phyloP scores from a whole-genome alignment of 2,329 filamentous ascomycete genomes.

The Trichoderma cornu-damae region DNA sequence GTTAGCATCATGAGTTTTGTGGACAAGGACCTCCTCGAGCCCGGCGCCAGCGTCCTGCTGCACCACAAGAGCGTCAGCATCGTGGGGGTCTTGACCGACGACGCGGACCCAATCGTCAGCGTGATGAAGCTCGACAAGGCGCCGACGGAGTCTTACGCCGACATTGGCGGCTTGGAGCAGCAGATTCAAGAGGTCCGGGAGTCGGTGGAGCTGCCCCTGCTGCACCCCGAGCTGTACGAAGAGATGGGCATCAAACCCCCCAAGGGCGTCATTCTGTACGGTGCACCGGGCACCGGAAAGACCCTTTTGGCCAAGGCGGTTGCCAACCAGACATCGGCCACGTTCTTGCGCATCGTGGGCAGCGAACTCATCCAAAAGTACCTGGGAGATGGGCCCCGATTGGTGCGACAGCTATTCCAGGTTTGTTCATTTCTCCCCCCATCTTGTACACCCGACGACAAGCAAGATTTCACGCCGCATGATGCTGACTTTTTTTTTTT shows the following conservation, averaged over 20 bases:
- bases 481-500: no score
- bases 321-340: slow-evolving; percentile 97
- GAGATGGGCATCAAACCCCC: slow-evolving; percentile 99
- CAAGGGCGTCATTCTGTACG: slow-evolving; percentile 98
- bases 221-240: slow-evolving; percentile 96
- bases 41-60: slow-evolving; percentile 87
- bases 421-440: slow-evolving; percentile 36
- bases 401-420: slow-evolving; percentile 94
- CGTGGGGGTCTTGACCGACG: slow-evolving; percentile 93
- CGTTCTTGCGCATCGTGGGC: slow-evolving; percentile 94
- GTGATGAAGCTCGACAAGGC: slow-evolving; percentile 99
- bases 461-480: not conserved
- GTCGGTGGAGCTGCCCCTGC: slow-evolving; percentile 87
- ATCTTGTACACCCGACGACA: not conserved
- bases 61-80: slow-evolving; percentile 98
- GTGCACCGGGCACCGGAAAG: slow-evolving; percentile 94
- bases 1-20: slow-evolving; percentile 99
- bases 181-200: slow-evolving; percentile 98
- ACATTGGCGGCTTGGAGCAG: slow-evolving; percentile 90
- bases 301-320: slow-evolving; percentile 94
- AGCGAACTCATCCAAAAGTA: slow-evolving; percentile 99
- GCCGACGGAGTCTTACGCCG: slow-evolving; percentile 94
- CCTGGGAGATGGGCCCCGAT: slow-evolving; percentile 86
- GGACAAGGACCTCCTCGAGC: slow-evolving; percentile 96
- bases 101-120: slow-evolving; percentile 89